Evolutionary conservation across 2,329 filamentous ascomycete species (phyloP).

Genomic region (Fusarium sp.): DNA sequence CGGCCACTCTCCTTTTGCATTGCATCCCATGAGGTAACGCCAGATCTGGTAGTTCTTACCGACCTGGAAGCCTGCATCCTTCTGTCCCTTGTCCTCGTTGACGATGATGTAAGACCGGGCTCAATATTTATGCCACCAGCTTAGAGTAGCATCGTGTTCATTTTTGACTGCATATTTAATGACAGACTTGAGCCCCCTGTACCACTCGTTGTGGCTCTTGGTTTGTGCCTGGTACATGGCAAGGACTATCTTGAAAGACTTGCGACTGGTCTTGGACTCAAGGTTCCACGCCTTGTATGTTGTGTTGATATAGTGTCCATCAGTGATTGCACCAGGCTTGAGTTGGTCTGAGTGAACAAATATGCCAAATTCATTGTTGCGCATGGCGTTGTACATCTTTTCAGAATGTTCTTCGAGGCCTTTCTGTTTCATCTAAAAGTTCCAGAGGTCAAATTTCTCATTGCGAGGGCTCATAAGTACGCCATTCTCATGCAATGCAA

Average conservation of each 20-base stretch:
- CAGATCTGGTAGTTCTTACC: constrained; percentile 20
- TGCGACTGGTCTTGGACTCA: neutral
- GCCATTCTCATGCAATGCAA: constrained; percentile 6
- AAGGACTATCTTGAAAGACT: neutral
- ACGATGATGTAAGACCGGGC: constrained; percentile 12
- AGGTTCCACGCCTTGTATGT: constrained; percentile 19
- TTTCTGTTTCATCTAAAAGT: constrained; percentile 13
- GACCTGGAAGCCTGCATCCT: constrained; percentile 9
- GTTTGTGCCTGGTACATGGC: constrained; percentile 1
- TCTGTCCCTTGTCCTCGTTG: constrained; percentile 2
- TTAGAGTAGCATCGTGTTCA: neutral
- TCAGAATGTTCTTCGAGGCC: neutral
- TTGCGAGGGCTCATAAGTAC: constrained; percentile 13
- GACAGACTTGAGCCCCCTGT: constrained; percentile 1
- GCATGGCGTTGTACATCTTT: constrained; percentile 20
- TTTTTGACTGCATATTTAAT: constrained; percentile 14
- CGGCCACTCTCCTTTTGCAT: constrained; percentile 5
- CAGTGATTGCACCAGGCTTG: neutral
- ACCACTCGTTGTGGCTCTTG: constrained; percentile 4
- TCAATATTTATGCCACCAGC: constrained; percentile 15
- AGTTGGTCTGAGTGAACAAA: constrained; percentile 17
- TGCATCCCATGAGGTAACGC: constrained; percentile 25
- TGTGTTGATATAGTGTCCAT: constrained; percentile 16
- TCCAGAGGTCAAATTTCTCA: constrained; percentile 6
- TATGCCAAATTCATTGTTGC: constrained; percentile 12